Evolutionary conservation across 2,329 filamentous ascomycete species (phyloP).

Genomic region (Colletotrichum tabaci): DNA sequence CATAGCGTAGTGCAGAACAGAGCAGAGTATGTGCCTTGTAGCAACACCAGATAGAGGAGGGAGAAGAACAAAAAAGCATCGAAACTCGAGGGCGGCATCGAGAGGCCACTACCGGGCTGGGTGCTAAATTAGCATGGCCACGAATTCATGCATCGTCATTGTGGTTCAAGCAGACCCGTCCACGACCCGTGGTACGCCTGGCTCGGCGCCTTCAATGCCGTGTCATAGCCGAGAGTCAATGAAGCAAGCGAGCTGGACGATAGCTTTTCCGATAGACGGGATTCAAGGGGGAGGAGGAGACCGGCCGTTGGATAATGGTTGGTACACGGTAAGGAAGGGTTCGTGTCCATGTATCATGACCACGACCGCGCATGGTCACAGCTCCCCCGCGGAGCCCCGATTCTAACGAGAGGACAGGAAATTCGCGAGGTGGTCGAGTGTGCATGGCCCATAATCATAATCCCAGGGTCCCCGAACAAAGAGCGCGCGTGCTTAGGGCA

Average conservation of each 20-base stretch:
- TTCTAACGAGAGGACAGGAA: conserved; percentile 17
- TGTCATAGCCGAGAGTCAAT: conserved; percentile 25
- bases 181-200: conserved; percentile 45
- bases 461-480: conserved; percentile 26
- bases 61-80: conserved; percentile 41
- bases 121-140: conserved; percentile 58
- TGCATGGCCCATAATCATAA: conserved; percentile 34
- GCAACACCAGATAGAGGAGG: not conserved
- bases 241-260: conserved; percentile 33
- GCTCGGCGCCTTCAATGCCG: conserved; percentile 48
- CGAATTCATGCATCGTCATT: conserved; percentile 62
- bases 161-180: conserved; percentile 50
- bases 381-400: conserved; percentile 27
- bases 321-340: conserved; percentile 18
- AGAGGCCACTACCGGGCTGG: conserved; percentile 48
- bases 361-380: conserved; percentile 32
- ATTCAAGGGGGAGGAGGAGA: conserved; percentile 22
- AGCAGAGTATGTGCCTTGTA: not conserved
- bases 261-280: conserved; percentile 28
- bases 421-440: conserved; percentile 30
- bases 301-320: not conserved
- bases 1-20: no score
- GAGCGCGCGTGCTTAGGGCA: conserved; percentile 39
- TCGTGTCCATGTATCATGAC: conserved; percentile 37
- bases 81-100: conserved; percentile 52